These are phyloP conservation scores for Ceratobasidium papillatum DNA, from an alignment of 1,284 basidiomycete species.

Conservation along the genomic window DNA sequence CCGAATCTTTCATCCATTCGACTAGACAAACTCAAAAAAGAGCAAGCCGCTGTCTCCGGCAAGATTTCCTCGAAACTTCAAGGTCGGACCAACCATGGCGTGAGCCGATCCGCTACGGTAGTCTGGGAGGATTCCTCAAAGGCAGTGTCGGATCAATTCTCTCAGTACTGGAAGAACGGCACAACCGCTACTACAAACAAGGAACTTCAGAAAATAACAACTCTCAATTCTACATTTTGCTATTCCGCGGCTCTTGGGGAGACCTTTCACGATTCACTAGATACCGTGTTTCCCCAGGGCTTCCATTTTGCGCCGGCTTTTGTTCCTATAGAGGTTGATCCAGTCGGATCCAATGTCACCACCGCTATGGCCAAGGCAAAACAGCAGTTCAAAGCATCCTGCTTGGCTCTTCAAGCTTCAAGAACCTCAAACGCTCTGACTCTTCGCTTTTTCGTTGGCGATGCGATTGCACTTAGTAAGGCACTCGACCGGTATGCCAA, in stretches of 20 bases:
- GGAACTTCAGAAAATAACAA: background rate
- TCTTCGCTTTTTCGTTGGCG: constrained; percentile 24
- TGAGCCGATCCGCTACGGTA: background rate
- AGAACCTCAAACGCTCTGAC: constrained; percentile 6
- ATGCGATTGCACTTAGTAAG: background rate
- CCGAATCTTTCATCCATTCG: too few relatives aligned
- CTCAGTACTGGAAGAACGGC: background rate
- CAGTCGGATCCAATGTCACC: constrained; percentile 27
- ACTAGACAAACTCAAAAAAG: too few relatives aligned
- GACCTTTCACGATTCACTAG: too few relatives aligned
- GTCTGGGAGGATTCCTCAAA: background rate
- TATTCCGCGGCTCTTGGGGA: too few relatives aligned
- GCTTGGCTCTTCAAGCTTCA: constrained; percentile 49
- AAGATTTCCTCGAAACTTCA: too few relatives aligned
- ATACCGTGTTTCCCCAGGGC: too few relatives aligned
- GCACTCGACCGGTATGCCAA: background rate
- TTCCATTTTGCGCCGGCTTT: too few relatives aligned
- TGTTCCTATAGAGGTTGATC: too few relatives aligned
- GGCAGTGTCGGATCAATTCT: background rate
- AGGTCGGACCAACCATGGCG: background rate
- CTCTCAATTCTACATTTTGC: too few relatives aligned
- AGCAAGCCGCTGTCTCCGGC: too few relatives aligned
- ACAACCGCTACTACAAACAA: constrained; percentile 1
- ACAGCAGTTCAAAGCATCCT: constrained; percentile 55
- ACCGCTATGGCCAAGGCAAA: constrained; percentile 50